Conservation (phyloP, 805 yeast species). For the Clavispora carvajalis region DNA sequence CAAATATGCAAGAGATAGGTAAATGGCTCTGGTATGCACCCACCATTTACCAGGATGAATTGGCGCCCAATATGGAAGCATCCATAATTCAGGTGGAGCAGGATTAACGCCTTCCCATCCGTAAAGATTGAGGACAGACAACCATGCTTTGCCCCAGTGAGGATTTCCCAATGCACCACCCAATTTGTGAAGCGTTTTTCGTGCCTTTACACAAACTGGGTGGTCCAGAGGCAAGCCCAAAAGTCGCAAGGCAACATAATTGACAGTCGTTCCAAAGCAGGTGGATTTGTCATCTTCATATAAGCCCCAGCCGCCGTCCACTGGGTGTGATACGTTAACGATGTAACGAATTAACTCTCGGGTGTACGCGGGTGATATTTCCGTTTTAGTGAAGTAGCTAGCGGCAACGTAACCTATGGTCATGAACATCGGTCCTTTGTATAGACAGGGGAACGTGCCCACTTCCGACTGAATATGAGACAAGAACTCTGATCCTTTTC, state of each 20-base stretch:
- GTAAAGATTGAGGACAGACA: conserved; percentile 73
- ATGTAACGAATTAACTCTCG: conserved; percentile 77
- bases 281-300: conserved; percentile 91
- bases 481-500: conserved; percentile 71
- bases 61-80: conserved; percentile 74
- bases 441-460: conserved; percentile 90
- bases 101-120: conserved; percentile 98
- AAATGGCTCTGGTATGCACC: conserved; percentile 96
- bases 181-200: conserved; percentile 57
- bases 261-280: conserved; percentile 88
- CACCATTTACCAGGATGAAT: conserved; percentile 97
- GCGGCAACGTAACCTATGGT: conserved; percentile 82
- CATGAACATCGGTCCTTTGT: conserved; percentile 98
- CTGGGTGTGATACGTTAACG: conserved; percentile 91
- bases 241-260: conserved; percentile 75
- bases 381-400: conserved; percentile 60
- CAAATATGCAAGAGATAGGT: conserved; percentile 79
- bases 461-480: conserved; percentile 58
- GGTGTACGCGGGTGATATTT: conserved; percentile 60
- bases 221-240: conserved; percentile 73
- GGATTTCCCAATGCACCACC: conserved; percentile 93
- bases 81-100: conserved; percentile 94
- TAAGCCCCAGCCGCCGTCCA: conserved; percentile 99
- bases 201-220: conserved; percentile 72
- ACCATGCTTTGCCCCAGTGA: conserved; percentile 97